These are phyloP conservation scores for Camellia lanceoleosa DNA, from an alignment of 148 eudicot genomes.

Conservation along the genomic window DNA sequence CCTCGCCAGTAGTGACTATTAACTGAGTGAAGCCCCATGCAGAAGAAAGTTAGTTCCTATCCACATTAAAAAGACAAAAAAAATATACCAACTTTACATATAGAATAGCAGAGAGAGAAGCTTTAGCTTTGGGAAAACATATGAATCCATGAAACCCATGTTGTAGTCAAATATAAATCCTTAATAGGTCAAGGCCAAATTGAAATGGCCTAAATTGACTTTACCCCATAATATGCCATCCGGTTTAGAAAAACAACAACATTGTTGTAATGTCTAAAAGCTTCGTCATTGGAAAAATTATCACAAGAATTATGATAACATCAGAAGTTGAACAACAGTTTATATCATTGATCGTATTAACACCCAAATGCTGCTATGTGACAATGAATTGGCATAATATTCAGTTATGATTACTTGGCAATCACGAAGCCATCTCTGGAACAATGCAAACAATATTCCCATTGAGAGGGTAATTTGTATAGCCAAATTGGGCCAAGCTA, in stretches of 20 bases:
- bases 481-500: too few relatives aligned
- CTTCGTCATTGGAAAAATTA: neutral
- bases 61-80: neutral
- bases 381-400: neutral
- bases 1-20: conserved; percentile 96
- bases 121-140: neutral
- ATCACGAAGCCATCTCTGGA: neutral
- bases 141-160: neutral
- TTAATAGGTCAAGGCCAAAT: neutral
- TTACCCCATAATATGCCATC: neutral
- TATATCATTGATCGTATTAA: neutral
- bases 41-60: conserved; percentile 25
- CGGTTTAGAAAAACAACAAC: neutral
- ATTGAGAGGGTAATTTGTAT: neutral
- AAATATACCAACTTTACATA: neutral
- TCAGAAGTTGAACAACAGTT: neutral
- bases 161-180: neutral
- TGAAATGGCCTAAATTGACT: neutral
- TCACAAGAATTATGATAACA: neutral
- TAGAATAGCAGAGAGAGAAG: neutral
- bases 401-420: neutral
- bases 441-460: neutral
- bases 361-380: neutral
- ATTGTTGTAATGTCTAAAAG: neutral
- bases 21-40: conserved; percentile 41